Evolutionary conservation across 2,329 filamentous ascomycete genomes (phyloP), one percentile per base, ranked within the genome.

Genomic region (Phialophora expanda): DNA sequence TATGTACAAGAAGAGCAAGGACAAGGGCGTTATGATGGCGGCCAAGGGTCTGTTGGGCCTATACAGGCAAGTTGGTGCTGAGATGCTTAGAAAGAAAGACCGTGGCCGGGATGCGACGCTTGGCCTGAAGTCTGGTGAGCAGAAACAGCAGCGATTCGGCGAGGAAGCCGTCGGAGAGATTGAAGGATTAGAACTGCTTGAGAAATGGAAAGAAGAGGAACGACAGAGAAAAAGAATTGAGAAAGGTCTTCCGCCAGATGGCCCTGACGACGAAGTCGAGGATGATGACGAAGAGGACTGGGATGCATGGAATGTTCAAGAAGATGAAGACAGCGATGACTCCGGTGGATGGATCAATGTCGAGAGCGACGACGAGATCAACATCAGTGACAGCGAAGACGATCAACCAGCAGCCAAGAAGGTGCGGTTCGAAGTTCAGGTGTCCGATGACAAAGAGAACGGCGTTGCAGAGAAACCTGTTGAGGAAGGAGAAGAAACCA

Each of bases 1-100:
- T 9, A 90, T 95, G 82, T 98, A 99, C 80, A 87, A 92, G 67
- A 97, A 96, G 83, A 96, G 92, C 76, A 99, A 99, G 76, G 95
- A 99, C 76, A 99, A 98, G 82, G 93, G 94, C 66, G 91, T 95
- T n/a, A 93, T 96, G 86, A 98, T 99, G 95, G 95, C 95, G 7
- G 93, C 94, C 14, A 94, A 95, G 77, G 94, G 95, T 69, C 82
- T 99, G 6, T 83, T 99, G 50, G 92, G 92, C 26, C 83, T 99
- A 5, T 99, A 96, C 81, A 85, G 95, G 72, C 93, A 98, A 75
- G 90, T 97, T 14, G 93, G 90, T 41, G 92, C 95, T 0, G 91
- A 96, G 71, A 86, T 98, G 80, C 82, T 99, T 66, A 90, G 90
- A 78, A 96, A 92, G 83, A 88, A 90, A 74, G 95, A 97, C 76